Base-by-base conservation (phyloP, 768 basidiomycete genomes). In the Agaricus blazei region DNA sequence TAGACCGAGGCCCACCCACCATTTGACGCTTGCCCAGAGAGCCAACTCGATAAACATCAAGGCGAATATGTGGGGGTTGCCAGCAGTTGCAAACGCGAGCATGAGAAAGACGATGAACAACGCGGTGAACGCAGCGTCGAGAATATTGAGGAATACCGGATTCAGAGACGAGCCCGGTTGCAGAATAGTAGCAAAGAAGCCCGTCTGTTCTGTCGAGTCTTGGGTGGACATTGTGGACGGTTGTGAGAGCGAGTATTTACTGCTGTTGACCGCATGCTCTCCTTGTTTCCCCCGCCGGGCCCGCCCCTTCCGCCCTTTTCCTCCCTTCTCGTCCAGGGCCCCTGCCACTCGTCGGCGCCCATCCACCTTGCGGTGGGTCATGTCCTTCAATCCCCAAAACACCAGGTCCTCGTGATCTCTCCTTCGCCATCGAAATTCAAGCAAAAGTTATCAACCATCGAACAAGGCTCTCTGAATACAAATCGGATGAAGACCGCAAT, bases 11-110 rank as follows among this genome's bases (percentile, higher is more conserved):
- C 9, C 19, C 14, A 68, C 77, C 55, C 67, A 88, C 91, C 90
- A 93, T 70, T 92, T 91, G 0, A 91, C 76, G 60, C 85, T 90
- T 29, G 73, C 85, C 90, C 89, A 93, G 29, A 93, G 71, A 29
- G 75, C 79, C 12, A 84, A 63, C 62, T 85, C 83, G 56, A 93
- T 84, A 1, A 64, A 71, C 58, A 87, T 85, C 11, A 93, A 72
- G 26, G 74, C 75, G 28, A 90, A 75, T 31, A 92, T 72, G 63
- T 93, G 91, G 1, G 78, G 52, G 61, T 81, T 93, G 31, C 85
- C 83, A 11, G 72, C 70, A 0, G 89, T 88, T 24, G 85, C 60
- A 64, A 81, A 74, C 6, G 81, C 75, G n/a, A 87, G 74, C 41
- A 72, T 68, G 38, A 82, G 59, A 23, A 93, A 77, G 8, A 90